phyloP scores from a whole-genome alignment of 31 red algal genomes.

The Pterothamnion heteromorphum region DNA sequence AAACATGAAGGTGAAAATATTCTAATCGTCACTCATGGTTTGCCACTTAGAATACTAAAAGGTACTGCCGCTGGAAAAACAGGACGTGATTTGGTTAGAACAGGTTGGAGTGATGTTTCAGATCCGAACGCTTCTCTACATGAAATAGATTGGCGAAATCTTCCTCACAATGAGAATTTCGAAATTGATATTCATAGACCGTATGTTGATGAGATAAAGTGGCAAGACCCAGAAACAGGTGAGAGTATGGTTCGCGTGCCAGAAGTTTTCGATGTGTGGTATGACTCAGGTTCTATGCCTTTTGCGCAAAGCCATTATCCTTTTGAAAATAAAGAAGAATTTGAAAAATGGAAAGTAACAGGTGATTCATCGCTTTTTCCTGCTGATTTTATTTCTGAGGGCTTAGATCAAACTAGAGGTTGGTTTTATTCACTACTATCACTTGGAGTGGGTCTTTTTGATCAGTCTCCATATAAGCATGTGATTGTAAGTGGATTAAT shows the following conservation, averaged over 20 bases:
- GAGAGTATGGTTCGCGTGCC: neutral
- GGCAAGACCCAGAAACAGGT: neutral
- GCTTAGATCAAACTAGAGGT: slow-evolving; percentile 34
- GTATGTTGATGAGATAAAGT: slow-evolving; percentile 19
- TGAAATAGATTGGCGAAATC: neutral
- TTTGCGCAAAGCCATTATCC: slow-evolving; percentile 24
- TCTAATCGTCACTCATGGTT: neutral
- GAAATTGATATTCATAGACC: slow-evolving; percentile 29
- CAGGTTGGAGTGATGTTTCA: neutral
- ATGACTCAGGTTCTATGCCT: slow-evolving; percentile 42
- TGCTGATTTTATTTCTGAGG: slow-evolving; percentile 35
- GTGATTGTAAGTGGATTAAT: slow-evolving; percentile 18
- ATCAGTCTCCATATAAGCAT: slow-evolving; percentile 7
- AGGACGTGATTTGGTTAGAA: neutral
- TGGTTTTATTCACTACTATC: slow-evolving; percentile 38
- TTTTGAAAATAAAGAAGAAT: slow-evolving; percentile 15
- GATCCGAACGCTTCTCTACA: neutral
- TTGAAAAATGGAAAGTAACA: neutral
- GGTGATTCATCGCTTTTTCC: neutral
- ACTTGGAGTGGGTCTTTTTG: neutral
- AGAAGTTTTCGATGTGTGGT: slow-evolving; percentile 25
- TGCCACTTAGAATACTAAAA: neutral
- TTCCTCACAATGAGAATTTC: neutral
- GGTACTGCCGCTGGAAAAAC: neutral
- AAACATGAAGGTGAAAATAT: slow-evolving; percentile 1